phyloP scores from a whole-genome alignment of 805 yeast species.

The Metschnikowia gelsemii region DNA sequence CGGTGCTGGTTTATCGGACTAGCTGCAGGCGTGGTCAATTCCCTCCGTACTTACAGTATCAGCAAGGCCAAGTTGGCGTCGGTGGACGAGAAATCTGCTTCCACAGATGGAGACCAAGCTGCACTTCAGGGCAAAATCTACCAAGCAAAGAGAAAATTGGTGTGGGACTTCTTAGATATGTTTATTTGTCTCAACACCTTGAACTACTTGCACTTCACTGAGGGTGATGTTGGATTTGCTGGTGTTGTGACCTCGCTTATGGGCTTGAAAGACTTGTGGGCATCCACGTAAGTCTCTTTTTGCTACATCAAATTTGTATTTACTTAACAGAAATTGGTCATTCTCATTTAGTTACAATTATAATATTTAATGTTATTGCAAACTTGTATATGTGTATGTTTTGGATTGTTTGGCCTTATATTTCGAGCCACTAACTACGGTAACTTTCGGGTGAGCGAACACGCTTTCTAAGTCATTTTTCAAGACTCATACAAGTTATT shows the following conservation, averaged over 20 bases:
- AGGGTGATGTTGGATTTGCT: conserved; percentile 78
- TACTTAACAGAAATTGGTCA: no score
- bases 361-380: no score
- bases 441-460: no score
- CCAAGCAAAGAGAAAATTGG: conserved; percentile 57
- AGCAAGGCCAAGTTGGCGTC: conserved; percentile 38
- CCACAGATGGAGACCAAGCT: conserved; percentile 27
- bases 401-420: no score
- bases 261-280: conserved; percentile 77
- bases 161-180: conserved; percentile 75
- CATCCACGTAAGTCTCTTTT: conserved; percentile 32
- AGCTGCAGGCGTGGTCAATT: conserved; percentile 58
- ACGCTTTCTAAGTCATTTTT: no score
- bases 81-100: conserved; percentile 25
- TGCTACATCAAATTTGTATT: no score
- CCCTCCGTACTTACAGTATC: conserved; percentile 53
- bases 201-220: conserved; percentile 59
- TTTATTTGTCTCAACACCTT: conserved; percentile 73
- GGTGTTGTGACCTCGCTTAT: conserved; percentile 79
- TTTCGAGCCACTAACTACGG: no score
- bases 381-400: no score
- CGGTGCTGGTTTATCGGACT: conserved; percentile 79
- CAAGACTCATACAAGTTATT: no score
- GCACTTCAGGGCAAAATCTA: conserved; percentile 45
- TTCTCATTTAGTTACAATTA: no score